Conservation (phyloP, 176 grass and related monocot genomes). For the Aegilops longissima region DNA sequence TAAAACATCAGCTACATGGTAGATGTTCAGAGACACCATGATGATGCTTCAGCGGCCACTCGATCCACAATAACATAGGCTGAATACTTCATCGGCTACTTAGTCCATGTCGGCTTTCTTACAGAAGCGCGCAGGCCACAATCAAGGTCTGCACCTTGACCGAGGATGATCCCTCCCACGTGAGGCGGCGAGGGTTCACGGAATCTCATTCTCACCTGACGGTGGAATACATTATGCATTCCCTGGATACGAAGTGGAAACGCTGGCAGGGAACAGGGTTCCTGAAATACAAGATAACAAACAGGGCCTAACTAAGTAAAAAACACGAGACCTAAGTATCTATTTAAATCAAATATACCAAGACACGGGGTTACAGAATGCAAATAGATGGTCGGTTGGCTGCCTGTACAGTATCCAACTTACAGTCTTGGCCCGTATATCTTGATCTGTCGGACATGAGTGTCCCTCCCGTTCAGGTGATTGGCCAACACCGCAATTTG, state of each 20-base stretch:
- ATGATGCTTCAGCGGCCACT: no score
- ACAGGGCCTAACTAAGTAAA: no score
- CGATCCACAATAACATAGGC: no score
- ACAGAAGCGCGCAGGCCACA: no score
- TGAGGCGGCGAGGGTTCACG: no score
- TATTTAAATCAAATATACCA: background rate
- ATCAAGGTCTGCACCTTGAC: no score
- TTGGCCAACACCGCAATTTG: slow-evolving; percentile 83
- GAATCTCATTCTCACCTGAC: slow-evolving; percentile 53
- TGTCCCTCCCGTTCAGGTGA: slow-evolving; percentile 93
- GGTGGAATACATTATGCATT: slow-evolving; percentile 75
- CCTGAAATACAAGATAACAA: slow-evolving; percentile 37
- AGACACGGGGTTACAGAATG: background rate
- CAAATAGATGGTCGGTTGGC: background rate
- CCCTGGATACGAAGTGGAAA: slow-evolving; percentile 86
- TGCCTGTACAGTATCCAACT: slow-evolving; percentile 31
- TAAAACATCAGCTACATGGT: no score
- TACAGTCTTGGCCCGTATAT: slow-evolving; percentile 83
- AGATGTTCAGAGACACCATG: no score
- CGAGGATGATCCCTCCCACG: no score
- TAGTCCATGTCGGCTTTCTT: no score
- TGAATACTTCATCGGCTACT: no score
- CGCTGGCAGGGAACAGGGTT: slow-evolving; percentile 49
- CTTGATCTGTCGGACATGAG: slow-evolving; percentile 85
- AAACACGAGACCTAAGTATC: no score